Base-by-base conservation (phyloP, 192 early-diverging fungal genomes). In the Coemansia sp. region DNA sequence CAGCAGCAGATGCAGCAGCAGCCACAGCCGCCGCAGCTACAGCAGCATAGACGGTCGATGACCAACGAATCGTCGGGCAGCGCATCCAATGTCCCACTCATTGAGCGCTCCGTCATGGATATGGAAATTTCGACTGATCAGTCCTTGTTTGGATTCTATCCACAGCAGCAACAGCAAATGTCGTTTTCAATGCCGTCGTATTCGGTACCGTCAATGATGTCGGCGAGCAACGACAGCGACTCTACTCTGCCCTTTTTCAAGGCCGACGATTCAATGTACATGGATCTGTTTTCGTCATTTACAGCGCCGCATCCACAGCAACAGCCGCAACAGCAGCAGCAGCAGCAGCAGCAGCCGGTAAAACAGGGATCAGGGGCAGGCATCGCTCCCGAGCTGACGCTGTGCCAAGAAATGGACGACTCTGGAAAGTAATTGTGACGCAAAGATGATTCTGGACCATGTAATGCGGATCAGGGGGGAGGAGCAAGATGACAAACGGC, bases 31-130 rank as follows among this genome's bases (percentile, higher is more conserved):
- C n/a, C 16, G 3, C 43, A 44, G 16, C 0, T 22, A 0, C 4
- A 19, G 43, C 35, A 28, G 16, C 64, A 61, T 24, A 53, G 22
- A 4, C 64, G 64, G 7, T 38, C 49, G 9, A 46, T 51, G 46
- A 49, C 71, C 8, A 25, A 47, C 12, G 71, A 66, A 10, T 76
- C 73, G n/a, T 6, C 47, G 1, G 59, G 64, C 42, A 69, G 62
- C 45, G 25, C 56, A 8, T 73, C 71, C 14, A 73, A 67, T 45
- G 29, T 69, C 10, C 73, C 73, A 4, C 62, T 75, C 16, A 51
- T 68, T n/a, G 62, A 69, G 43, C 65, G 60, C 11, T 55, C 66
- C 6, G 43, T 57, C 8, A 46, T n/a, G n/a, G n/a, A 63, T 31
- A 43, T 18, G 19, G 49, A 32, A 7, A 8, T 14, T 1, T 45